Conservation (phyloP, 2,329 filamentous ascomycete genomes). For the Pyrenophora graminea region DNA sequence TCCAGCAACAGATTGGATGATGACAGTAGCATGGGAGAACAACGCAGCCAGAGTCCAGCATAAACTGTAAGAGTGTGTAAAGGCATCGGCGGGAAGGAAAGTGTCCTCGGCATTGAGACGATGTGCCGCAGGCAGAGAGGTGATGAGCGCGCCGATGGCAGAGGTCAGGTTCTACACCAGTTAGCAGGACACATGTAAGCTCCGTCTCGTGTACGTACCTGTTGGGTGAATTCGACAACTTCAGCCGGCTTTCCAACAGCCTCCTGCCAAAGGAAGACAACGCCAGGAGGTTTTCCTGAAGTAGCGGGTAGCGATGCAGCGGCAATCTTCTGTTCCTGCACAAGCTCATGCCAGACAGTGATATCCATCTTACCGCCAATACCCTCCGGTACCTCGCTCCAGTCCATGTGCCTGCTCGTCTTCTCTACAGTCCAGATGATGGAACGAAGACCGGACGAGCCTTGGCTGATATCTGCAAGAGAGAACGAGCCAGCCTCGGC, state of each 20-base stretch:
- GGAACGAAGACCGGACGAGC: constrained; percentile 70
- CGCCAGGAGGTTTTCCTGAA: constrained; percentile 56
- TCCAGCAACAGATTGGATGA: constrained; percentile 85
- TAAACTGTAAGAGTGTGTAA: constrained; percentile 79
- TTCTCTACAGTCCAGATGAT: constrained; percentile 92
- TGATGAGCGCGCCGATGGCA: constrained; percentile 77
- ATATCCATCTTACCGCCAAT: constrained; percentile 76
- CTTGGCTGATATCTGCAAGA: constrained; percentile 71
- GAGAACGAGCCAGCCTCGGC: constrained; percentile 86
- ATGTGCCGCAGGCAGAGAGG: constrained; percentile 74
- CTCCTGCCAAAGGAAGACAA: constrained; percentile 70
- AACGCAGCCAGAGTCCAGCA: constrained; percentile 80
- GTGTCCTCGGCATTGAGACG: constrained; percentile 75
- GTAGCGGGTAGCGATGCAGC: constrained; percentile 67
- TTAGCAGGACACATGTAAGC: constrained; percentile 11
- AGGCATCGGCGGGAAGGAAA: constrained; percentile 80
- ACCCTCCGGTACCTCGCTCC: constrained; percentile 83
- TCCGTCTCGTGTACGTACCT: constrained; percentile 45
- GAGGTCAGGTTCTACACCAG: constrained; percentile 74
- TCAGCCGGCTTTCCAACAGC: constrained; percentile 57
- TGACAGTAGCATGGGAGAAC: constrained; percentile 81
- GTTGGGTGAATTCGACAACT: constrained; percentile 79
- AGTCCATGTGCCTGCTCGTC: constrained; percentile 90
- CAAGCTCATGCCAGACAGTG: constrained; percentile 89
- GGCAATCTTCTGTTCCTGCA: constrained; percentile 64